These are phyloP conservation scores for Iris macrosiphon DNA, from an alignment of 106 monocot genomes.

Conservation along the genomic window DNA sequence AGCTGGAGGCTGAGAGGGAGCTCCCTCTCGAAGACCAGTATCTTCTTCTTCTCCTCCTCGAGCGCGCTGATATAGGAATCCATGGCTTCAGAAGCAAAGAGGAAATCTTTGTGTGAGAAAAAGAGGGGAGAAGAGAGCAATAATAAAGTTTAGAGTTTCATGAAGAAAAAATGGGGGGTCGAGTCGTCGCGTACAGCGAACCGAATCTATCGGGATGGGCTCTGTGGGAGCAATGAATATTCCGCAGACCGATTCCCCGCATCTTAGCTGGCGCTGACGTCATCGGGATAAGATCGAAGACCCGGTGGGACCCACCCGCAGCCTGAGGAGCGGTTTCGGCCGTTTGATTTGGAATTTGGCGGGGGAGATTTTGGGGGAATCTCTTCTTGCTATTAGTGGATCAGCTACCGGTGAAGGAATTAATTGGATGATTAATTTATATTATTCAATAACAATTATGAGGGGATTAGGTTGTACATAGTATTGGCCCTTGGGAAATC, in stretches of 20 bases:
- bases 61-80: constrained; percentile 44
- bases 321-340: no score
- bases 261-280: constrained; percentile 12
- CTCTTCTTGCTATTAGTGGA: no score
- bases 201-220: constrained; percentile 30
- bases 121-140: neutral
- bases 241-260: constrained; percentile 17
- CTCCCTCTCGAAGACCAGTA: constrained; percentile 58
- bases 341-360: no score
- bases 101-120: neutral
- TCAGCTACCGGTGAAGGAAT: no score
- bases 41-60: constrained; percentile 66
- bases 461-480: no score
- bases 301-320: no score
- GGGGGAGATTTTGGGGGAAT: no score
- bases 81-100: neutral
- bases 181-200: constrained; percentile 57
- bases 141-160: neutral
- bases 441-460: no score
- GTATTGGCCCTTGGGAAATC: no score
- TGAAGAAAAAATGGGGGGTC: constrained; percentile 13
- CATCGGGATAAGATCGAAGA: constrained; percentile 20
- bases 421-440: no score
- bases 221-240: constrained; percentile 22
- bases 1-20: constrained; percentile 54